Base-by-base conservation (phyloP, 164 flowering plant species). In the Stephania japonica region DNA sequence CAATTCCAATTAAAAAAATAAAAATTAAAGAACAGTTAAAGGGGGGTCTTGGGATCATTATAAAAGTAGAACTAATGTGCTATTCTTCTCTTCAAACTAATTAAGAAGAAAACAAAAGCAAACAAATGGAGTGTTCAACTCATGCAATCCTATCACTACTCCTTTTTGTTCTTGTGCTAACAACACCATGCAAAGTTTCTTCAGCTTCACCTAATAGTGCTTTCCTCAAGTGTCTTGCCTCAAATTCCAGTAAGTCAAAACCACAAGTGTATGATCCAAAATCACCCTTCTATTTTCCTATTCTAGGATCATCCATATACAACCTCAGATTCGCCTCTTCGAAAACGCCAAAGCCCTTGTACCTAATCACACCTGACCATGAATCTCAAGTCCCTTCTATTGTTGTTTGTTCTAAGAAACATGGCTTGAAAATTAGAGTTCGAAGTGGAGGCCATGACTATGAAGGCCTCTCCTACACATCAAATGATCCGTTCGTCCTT, bases 371-470 rank as follows among this genome's bases (percentile, higher is more conserved):
- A 42, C 49, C 49, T 6, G 8, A 19, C 7, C 12, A 68, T 16
- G 70, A 43, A 21, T 69, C 59, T 1, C 71, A 69, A n/a, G 24
- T 24, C 24, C 59, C n/a, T 44, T 16, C 32, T 3, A 59, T 19
- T 43, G 71, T 43, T 8, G 24, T 69, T 69, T 43, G 38, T 4
- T 43, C 59, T 12, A 47, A 21, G 47, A 44, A 43, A 42, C 19
- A n/a, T 47, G 27, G 38, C 12, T 69, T 43, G 32, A 16, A 70
- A 7, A 25, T 70, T 42, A 70, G 61, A 70, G 42, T 70, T 49
- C 72, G 72, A 6, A 70, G 72, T 19, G 64, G 72, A 16, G 72
- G 72, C 10, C 72, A 70, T 50, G 72, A 70, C 63, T 49, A 21
- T n/a, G 72, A 70, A 50, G 72, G 72, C 19, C 38, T 70, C 3